A percentile compares a stretch with the other conserved stretches of the same genome.
phyloP scores from a whole-genome alignment of 495 filamentous ascomycete genomes.

The Neurospora sp. region DNA sequence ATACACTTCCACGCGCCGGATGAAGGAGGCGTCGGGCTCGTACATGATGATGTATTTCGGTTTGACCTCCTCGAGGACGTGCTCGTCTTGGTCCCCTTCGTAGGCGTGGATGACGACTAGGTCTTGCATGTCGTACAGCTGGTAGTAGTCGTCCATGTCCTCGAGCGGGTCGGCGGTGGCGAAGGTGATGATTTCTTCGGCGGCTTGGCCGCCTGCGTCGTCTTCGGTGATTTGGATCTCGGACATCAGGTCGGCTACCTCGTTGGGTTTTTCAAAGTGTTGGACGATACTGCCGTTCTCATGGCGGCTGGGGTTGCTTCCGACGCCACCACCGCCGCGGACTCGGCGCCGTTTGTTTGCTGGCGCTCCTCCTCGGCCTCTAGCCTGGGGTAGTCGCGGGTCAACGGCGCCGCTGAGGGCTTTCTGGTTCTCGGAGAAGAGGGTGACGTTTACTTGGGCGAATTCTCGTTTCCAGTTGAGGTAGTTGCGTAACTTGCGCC shows the following conservation, averaged over 20 bases:
- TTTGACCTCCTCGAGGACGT: slow-evolving; percentile 84
- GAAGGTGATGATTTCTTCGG: slow-evolving; percentile 51
- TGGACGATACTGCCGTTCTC: slow-evolving; percentile 40
- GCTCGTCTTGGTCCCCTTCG: slow-evolving; percentile 86
- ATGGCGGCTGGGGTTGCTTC: slow-evolving; percentile 35
- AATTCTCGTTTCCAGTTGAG: slow-evolving; percentile 88
- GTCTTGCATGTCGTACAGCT: slow-evolving; percentile 86
- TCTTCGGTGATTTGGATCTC: slow-evolving; percentile 72
- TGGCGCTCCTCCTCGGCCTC: slow-evolving; percentile 40
- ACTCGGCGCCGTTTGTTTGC: slow-evolving; percentile 82
- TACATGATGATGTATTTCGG: slow-evolving; percentile 98
- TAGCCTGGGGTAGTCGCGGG: slow-evolving; percentile 31
- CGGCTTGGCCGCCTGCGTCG: slow-evolving; percentile 51
- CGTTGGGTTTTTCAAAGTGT: slow-evolving; percentile 39
- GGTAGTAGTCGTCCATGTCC: slow-evolving; percentile 82
- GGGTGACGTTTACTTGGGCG: slow-evolving; percentile 63
- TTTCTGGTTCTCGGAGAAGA: slow-evolving; percentile 71
- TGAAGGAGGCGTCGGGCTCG: slow-evolving; percentile 92
- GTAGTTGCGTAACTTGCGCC: slow-evolving; percentile 76
- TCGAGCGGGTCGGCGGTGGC: slow-evolving; percentile 61
- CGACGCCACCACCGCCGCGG: slow-evolving; percentile 63
- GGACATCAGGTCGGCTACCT: slow-evolving; percentile 49
- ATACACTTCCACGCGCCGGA: slow-evolving; percentile 90
- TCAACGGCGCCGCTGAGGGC: slow-evolving; percentile 55
- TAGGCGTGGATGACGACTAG: slow-evolving; percentile 86